Conservation (phyloP, 2,329 filamentous ascomycete genomes). For the Sporothrix brunneoviolacea region DNA sequence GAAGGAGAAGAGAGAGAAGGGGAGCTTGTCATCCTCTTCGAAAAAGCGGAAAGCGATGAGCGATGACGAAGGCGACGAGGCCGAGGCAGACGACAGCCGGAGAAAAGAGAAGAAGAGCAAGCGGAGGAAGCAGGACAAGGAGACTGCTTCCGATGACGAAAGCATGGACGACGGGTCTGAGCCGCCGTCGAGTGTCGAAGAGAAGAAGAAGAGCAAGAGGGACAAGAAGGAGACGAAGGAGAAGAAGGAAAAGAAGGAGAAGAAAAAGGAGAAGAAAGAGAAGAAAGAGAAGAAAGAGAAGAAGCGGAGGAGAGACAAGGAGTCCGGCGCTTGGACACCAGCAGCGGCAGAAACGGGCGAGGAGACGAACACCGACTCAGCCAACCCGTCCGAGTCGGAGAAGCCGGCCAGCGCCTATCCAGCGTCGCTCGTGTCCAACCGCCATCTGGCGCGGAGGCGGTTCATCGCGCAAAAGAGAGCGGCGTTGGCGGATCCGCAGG, state of each 20-base stretch:
- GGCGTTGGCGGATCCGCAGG: conserved; percentile 72
- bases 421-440: conserved; percentile 36
- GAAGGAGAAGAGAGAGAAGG: conserved; percentile 7
- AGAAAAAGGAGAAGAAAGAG: conserved; percentile 28
- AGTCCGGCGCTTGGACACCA: conserved; percentile 22
- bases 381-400: conserved; percentile 34
- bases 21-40: no score
- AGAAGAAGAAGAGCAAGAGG: conserved; percentile 19
- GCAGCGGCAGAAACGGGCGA: conserved; percentile 27
- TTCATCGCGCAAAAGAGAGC: conserved; percentile 85
- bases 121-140: conserved; percentile 28
- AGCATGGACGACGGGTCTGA: conserved; percentile 31
- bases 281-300: conserved; percentile 22
- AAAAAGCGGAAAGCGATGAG: conserved; percentile 45
- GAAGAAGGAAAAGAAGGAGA: conserved; percentile 32
- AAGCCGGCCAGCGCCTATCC: conserved; percentile 11
- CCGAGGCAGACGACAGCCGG: conserved; percentile 30
- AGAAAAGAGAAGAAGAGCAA: conserved; percentile 30
- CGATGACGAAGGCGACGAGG: conserved; percentile 30
- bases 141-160: conserved; percentile 15
- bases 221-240: conserved; percentile 22
- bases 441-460: conserved; percentile 69
- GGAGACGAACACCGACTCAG: conserved; percentile 24
- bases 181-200: conserved; percentile 18
- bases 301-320: conserved; percentile 26